These are phyloP conservation scores for Rosa persica DNA, from an alignment of 306 rosid species.

Conservation along the genomic window DNA sequence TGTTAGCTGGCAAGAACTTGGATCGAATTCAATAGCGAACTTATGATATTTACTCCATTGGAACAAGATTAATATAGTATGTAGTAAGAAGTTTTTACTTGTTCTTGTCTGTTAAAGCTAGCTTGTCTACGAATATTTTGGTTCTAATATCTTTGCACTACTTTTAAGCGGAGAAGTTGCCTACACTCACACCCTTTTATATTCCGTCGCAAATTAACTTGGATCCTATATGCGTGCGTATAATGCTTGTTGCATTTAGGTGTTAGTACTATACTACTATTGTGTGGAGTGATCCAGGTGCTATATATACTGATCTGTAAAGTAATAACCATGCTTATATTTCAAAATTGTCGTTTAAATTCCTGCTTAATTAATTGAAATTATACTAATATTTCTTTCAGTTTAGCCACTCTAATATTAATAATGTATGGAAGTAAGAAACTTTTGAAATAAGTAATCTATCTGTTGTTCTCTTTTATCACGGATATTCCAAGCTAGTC, in stretches of 20 bases:
- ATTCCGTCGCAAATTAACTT: background rate
- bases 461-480: background rate
- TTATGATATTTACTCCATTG: background rate
- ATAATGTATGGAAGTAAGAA: background rate
- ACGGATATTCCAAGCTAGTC: background rate
- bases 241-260: too few species aligned
- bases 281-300: too few species aligned
- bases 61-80: background rate
- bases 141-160: too few species aligned
- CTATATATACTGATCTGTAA: too few species aligned
- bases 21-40: background rate
- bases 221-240: too few species aligned
- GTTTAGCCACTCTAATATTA: too few species aligned
- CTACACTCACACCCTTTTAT: background rate
- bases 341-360: too few species aligned
- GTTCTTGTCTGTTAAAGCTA: background rate
- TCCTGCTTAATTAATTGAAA: too few species aligned
- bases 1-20: background rate
- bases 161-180: too few species aligned
- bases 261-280: too few species aligned
- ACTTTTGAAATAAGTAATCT: background rate
- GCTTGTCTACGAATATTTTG: background rate
- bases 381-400: too few species aligned
- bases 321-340: too few species aligned
- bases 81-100: background rate